phyloP scores from a whole-genome alignment of 139 green algal genomes.

The Pleodorina starrii region DNA sequence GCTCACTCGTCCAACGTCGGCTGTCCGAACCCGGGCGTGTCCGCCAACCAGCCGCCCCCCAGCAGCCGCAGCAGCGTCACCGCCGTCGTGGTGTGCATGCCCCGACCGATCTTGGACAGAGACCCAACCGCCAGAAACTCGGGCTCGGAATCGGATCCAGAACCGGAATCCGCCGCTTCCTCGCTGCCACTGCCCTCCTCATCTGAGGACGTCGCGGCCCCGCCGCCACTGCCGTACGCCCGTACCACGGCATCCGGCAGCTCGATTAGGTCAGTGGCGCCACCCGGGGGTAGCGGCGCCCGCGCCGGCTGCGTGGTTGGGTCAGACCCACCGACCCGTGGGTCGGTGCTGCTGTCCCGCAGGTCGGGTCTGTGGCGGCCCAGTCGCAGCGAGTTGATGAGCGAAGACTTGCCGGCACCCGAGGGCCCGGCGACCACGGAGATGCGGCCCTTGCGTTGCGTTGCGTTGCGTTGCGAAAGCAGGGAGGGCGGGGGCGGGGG shows the following conservation, averaged over 20 bases:
- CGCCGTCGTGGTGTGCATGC: constrained; percentile 94
- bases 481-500: too few species aligned
- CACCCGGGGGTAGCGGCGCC: not conserved
- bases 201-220: not conserved
- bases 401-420: constrained; percentile 93
- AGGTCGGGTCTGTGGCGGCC: constrained; percentile 59
- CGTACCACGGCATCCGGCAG: not conserved
- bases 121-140: constrained; percentile 74
- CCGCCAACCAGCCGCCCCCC: constrained; percentile 87
- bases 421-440: constrained; percentile 93
- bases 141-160: not conserved
- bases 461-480: too few species aligned
- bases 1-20: constrained; percentile 63
- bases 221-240: not conserved
- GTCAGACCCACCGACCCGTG: too few species aligned
- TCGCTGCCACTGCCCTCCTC: too few species aligned
- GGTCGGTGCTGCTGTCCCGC: not conserved
- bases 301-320: not conserved
- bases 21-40: constrained; percentile 95
- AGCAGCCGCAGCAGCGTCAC: constrained; percentile 85
- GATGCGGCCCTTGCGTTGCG: constrained; percentile 57
- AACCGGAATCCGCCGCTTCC: too few species aligned
- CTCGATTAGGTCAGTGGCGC: not conserved
- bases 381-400: constrained; percentile 92
- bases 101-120: constrained; percentile 86